A percentile compares a stretch with the other conserved stretches of the same genome.
phyloP scores from a whole-genome alignment of 2,329 filamentous ascomycete genomes.

The Venturia oleaginea region DNA sequence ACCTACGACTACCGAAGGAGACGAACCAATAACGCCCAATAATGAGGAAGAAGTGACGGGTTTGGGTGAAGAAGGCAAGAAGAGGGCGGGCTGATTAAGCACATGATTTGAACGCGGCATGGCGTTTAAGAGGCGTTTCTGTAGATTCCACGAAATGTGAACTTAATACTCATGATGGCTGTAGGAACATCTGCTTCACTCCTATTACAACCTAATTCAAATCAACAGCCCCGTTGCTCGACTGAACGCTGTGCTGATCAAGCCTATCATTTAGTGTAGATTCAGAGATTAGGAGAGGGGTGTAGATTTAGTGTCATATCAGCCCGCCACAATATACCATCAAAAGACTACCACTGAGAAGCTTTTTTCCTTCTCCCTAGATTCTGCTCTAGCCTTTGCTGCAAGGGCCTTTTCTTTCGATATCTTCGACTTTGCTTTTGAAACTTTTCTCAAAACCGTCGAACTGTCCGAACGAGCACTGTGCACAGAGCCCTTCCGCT shows the following conservation, averaged over 20 bases:
- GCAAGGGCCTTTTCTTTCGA: neutral
- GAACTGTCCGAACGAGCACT: neutral
- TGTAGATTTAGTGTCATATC: too few relatives aligned
- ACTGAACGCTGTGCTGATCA: too few relatives aligned
- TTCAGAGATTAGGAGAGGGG: too few relatives aligned
- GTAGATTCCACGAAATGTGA: neutral
- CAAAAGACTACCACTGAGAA: neutral
- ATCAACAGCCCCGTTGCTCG: neutral
- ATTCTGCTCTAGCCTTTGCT: neutral
- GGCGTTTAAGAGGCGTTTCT: neutral
- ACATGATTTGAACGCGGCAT: neutral
- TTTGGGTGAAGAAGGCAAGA: neutral
- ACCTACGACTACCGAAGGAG: constrained; percentile 11
- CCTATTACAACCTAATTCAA: neutral
- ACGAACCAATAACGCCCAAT: constrained; percentile 17
- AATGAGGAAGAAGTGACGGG: constrained; percentile 42
- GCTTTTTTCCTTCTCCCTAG: neutral
- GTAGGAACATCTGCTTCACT: neutral
- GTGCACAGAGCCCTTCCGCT: neutral
- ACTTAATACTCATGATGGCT: neutral
- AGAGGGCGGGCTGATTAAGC: neutral
- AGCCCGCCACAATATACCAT: neutral
- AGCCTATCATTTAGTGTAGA: too few relatives aligned
- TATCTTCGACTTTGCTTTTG: neutral
- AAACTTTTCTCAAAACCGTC: neutral